Conservation (phyloP, 2,329 filamentous ascomycete genomes). For the Penicillium sp. region DNA sequence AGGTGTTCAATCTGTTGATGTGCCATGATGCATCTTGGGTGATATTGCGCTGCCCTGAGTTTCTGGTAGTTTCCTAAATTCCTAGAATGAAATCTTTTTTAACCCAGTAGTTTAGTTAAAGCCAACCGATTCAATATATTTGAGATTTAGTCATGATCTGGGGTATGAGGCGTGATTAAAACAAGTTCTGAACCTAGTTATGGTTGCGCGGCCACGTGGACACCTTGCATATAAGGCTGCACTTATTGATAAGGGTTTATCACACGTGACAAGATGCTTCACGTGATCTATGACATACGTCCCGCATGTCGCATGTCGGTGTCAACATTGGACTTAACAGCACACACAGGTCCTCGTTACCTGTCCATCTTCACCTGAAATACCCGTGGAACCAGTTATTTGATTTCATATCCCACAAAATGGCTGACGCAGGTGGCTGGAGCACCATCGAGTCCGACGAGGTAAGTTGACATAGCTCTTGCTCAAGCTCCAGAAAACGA, state of each 20-base stretch:
- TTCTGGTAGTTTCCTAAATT: too few relatives aligned
- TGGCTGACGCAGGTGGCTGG: slow-evolving; percentile 71
- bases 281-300: not conserved
- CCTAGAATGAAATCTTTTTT: too few relatives aligned
- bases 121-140: not conserved
- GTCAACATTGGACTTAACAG: not conserved
- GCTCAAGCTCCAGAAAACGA: not conserved
- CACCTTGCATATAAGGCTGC: not conserved
- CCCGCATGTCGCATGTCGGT: not conserved
- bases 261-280: not conserved
- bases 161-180: not conserved
- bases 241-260: not conserved
- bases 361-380: not conserved
- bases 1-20: not conserved
- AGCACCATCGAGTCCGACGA: slow-evolving; percentile 98
- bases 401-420: slow-evolving; percentile 28
- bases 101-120: too few relatives aligned
- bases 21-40: too few relatives aligned
- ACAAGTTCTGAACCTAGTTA: not conserved
- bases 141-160: not conserved
- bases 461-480: slow-evolving; percentile 53
- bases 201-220: not conserved
- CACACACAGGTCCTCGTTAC: not conserved
- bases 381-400: not conserved
- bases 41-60: too few relatives aligned